These are phyloP conservation scores for Gomphus sp. DNA, from an alignment of 1,284 basidiomycete genomes.

Conservation along the genomic window DNA sequence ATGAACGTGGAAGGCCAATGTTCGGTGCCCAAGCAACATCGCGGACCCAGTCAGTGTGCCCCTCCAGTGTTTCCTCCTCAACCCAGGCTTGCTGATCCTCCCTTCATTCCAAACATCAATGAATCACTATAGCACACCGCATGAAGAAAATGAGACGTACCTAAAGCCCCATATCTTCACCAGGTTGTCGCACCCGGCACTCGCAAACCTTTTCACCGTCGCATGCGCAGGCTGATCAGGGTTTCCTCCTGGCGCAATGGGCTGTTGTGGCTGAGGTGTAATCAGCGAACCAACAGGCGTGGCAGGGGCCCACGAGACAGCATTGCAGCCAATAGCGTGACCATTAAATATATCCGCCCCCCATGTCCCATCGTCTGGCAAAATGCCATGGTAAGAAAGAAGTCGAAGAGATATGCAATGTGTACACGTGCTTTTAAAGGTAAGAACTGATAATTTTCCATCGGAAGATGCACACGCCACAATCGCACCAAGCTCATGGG, in stretches of 20 bases:
- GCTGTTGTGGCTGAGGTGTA: slow-evolving; percentile 32
- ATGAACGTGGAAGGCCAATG: slow-evolving; percentile 88
- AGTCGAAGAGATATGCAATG: background rate
- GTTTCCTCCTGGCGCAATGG: slow-evolving; percentile 16
- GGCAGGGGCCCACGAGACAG: slow-evolving; percentile 97
- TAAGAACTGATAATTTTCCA: slow-evolving; percentile 93
- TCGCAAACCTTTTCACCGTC: slow-evolving; percentile 78
- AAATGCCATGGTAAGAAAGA: background rate
- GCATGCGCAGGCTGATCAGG: slow-evolving; percentile 27
- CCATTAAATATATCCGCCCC: slow-evolving; percentile 93
- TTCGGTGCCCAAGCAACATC: slow-evolving; percentile 98
- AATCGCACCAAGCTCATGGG: slow-evolving; percentile 94
- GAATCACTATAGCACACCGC: background rate
- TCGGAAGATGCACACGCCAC: slow-evolving; percentile 98
- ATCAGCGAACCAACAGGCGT: slow-evolving; percentile 78
- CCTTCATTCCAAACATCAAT: slow-evolving; percentile 17
- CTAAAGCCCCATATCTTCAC: slow-evolving; percentile 91
- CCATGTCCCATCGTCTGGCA: slow-evolving; percentile 90
- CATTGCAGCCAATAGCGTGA: slow-evolving; percentile 94
- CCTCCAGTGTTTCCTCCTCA: slow-evolving; percentile 82
- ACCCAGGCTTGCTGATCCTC: slow-evolving; percentile 77
- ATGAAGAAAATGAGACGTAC: slow-evolving; percentile 10
- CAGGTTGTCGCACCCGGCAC: slow-evolving; percentile 92
- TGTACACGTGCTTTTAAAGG: slow-evolving; percentile 84
- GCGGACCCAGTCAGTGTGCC: slow-evolving; percentile 95